Evolutionary conservation across 2,329 filamentous ascomycete genomes (phyloP).

Genomic region (Pseudogymnoascus sp.): DNA sequence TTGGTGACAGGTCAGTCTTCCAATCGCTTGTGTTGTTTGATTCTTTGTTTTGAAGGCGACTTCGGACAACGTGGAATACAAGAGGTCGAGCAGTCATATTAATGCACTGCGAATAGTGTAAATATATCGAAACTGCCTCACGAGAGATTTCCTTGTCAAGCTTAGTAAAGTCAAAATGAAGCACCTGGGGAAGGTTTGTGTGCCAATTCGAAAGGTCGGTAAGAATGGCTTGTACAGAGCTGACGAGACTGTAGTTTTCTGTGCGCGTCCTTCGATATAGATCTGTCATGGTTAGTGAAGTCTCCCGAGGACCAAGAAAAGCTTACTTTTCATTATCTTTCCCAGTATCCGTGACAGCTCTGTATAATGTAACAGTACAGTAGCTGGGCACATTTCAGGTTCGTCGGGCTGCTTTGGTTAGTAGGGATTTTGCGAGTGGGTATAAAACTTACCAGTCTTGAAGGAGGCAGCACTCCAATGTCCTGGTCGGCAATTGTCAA

Average conservation of each 20-base stretch:
- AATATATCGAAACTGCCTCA: conserved; percentile 44
- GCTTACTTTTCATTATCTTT: conserved; percentile 35
- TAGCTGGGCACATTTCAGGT: conserved; percentile 37
- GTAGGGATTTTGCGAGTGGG: not conserved
- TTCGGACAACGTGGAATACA: conserved; percentile 46
- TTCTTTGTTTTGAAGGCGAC: conserved; percentile 34
- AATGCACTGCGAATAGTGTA: conserved; percentile 52
- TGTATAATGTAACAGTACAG: conserved; percentile 45
- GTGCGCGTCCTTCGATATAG: conserved; percentile 44
- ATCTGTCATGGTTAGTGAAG: conserved; percentile 22
- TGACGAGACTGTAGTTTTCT: conserved; percentile 41
- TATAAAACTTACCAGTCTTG: conserved; percentile 22
- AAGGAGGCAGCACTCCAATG: conserved; percentile 38
- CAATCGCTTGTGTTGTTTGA: conserved; percentile 35
- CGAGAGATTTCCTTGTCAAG: conserved; percentile 37
- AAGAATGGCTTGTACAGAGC: conserved; percentile 45
- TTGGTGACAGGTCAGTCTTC: conserved; percentile 40
- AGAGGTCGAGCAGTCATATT: conserved; percentile 50
- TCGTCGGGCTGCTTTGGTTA: conserved; percentile 25
- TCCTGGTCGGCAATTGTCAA: conserved; percentile 49
- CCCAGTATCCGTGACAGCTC: conserved; percentile 46
- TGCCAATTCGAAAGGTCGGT: conserved; percentile 44
- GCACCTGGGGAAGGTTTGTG: conserved; percentile 37
- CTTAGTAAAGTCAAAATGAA: conserved; percentile 42
- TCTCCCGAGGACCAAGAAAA: too few relatives aligned